These are phyloP conservation scores for Furcasterigmium furcatum DNA, from an alignment of 2,329 filamentous ascomycete species.

Conservation along the genomic window DNA sequence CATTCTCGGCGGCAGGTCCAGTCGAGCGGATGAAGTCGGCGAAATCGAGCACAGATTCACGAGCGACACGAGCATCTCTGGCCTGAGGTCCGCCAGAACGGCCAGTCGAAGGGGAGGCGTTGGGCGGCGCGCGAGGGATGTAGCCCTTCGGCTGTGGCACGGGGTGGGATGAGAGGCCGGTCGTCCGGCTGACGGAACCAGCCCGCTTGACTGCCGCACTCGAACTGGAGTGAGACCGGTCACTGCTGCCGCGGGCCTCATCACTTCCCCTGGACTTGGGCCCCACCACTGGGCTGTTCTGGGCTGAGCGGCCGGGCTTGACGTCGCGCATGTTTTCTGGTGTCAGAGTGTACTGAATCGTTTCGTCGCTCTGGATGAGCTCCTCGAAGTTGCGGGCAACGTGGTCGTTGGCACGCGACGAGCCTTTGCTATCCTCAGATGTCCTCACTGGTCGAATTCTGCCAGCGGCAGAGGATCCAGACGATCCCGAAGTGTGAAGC, in stretches of 20 bases:
- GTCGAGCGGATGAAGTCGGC: slow-evolving; percentile 88
- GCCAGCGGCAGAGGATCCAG: slow-evolving; percentile 43
- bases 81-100: slow-evolving; percentile 38
- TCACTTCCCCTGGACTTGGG: slow-evolving; percentile 44
- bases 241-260: slow-evolving; percentile 35
- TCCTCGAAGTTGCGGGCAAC: slow-evolving; percentile 72
- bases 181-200: slow-evolving; percentile 26
- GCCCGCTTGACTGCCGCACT: slow-evolving; percentile 30
- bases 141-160: slow-evolving; percentile 21
- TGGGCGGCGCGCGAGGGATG: slow-evolving; percentile 25
- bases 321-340: slow-evolving; percentile 76
- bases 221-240: slow-evolving; percentile 47
- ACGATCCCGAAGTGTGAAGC: slow-evolving; percentile 47
- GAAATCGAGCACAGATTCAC: slow-evolving; percentile 76
- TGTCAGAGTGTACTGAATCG: slow-evolving; percentile 78
- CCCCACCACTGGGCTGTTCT: slow-evolving; percentile 34
- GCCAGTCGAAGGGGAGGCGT: slow-evolving; percentile 25
- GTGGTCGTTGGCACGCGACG: slow-evolving; percentile 44
- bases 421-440: slow-evolving; percentile 52
- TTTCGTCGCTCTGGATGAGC: slow-evolving; percentile 77
- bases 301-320: slow-evolving; percentile 30
- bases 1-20: slow-evolving; percentile 57
- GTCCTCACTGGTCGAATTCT: slow-evolving; percentile 52
- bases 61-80: slow-evolving; percentile 69
- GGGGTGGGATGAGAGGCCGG: slow-evolving; percentile 33